phyloP scores from a whole-genome alignment of 2,329 filamentous ascomycete species.

The Fusarium coffeatum region DNA sequence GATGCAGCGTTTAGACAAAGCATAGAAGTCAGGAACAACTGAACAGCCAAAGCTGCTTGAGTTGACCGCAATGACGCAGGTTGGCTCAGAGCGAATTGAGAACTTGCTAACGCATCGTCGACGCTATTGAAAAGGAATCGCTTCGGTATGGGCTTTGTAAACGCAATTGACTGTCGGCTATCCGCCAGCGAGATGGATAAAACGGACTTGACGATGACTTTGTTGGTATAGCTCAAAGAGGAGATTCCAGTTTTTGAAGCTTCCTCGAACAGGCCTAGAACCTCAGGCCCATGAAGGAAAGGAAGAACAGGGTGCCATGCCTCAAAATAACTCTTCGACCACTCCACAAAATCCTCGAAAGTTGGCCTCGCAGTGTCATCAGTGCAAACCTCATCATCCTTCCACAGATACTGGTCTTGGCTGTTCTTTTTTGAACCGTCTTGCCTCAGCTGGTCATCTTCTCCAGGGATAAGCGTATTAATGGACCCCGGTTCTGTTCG shows the following conservation, averaged over 20 bases:
- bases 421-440: slow-evolving; percentile 18
- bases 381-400: slow-evolving; percentile 49
- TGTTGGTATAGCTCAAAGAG: slow-evolving; percentile 51
- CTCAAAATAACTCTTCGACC: slow-evolving; percentile 66
- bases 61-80: slow-evolving; percentile 60
- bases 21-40: slow-evolving; percentile 67
- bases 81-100: slow-evolving; percentile 59
- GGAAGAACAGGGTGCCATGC: slow-evolving; percentile 69
- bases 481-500: slow-evolving; percentile 30
- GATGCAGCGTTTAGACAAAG: slow-evolving; percentile 68
- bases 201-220: slow-evolving; percentile 60
- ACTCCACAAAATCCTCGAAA: slow-evolving; percentile 62
- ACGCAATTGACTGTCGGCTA: slow-evolving; percentile 55
- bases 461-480: slow-evolving; percentile 62
- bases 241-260: slow-evolving; percentile 51
- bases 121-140: slow-evolving; percentile 60
- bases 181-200: slow-evolving; percentile 67
- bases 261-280: slow-evolving; percentile 60
- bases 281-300: slow-evolving; percentile 65
- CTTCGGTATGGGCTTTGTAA: slow-evolving; percentile 52
- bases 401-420: slow-evolving; percentile 49
- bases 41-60: slow-evolving; percentile 64
- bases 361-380: slow-evolving; percentile 19
- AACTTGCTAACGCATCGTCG: slow-evolving; percentile 62
- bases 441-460: slow-evolving; percentile 63